phyloP scores from a whole-genome alignment of 768 basidiomycete species.

The Amanita muscaria region DNA sequence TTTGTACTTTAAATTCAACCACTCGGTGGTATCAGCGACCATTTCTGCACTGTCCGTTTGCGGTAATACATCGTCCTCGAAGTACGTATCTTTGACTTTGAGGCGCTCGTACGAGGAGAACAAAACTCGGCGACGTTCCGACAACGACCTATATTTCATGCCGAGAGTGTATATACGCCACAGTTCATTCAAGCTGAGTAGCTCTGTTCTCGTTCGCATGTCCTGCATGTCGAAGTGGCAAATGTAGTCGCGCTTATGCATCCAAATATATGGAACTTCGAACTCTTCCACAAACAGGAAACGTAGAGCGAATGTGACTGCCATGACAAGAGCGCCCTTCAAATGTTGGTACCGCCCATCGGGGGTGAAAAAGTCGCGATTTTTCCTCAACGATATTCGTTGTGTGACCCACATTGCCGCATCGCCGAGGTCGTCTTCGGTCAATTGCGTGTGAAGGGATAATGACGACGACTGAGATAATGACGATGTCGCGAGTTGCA shows the following conservation, averaged over 20 bases:
- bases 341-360: slow-evolving; percentile 53
- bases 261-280: slow-evolving; percentile 94
- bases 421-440: slow-evolving; percentile 63
- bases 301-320: slow-evolving; percentile 70
- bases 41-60: slow-evolving; percentile 78
- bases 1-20: slow-evolving; percentile 81
- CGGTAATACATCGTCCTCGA: slow-evolving; percentile 56
- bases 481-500: slow-evolving; percentile 84
- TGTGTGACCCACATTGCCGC: slow-evolving; percentile 87
- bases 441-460: slow-evolving; percentile 52
- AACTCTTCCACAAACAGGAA: slow-evolving; percentile 82
- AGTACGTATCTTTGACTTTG: slow-evolving; percentile 65
- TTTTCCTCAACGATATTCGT: slow-evolving; percentile 64
- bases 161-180: slow-evolving; percentile 92
- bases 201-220: slow-evolving; percentile 51
- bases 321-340: slow-evolving; percentile 60
- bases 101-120: slow-evolving; percentile 59
- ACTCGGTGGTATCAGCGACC: slow-evolving; percentile 86
- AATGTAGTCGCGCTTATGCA: slow-evolving; percentile 87
- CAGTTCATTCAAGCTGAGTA: slow-evolving; percentile 71
- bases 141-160: slow-evolving; percentile 80
- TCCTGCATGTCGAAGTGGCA: slow-evolving; percentile 68
- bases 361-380: slow-evolving; percentile 60
- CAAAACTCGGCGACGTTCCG: slow-evolving; percentile 63
- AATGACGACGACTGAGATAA: slow-evolving; percentile 59